Conservation (phyloP, 108 stramenopile species). For the Skeletonema menzelii region DNA sequence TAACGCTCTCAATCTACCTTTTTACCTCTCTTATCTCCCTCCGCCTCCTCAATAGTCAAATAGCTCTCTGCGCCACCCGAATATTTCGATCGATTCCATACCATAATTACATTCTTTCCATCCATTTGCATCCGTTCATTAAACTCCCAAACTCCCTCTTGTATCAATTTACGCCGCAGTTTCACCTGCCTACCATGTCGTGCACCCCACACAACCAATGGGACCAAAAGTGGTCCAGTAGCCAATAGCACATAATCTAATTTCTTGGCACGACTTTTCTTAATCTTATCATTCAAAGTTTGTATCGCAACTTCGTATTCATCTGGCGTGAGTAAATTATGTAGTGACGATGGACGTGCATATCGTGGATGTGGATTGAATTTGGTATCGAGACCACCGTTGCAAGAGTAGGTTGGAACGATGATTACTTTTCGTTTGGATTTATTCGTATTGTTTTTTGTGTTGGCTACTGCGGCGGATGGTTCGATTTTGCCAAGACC, state of each 20-base stretch:
- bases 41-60: conserved; percentile 44
- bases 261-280: conserved; percentile 46
- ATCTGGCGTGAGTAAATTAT: conserved; percentile 52
- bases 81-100: conserved; percentile 23
- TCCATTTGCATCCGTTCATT: conserved; percentile 49
- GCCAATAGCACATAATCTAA: conserved; percentile 55
- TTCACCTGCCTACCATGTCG: conserved; percentile 60
- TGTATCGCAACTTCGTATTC: conserved; percentile 63
- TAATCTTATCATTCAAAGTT: conserved; percentile 53
- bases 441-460: not conserved
- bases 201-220: conserved; percentile 72
- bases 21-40: conserved; percentile 2
- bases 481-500: conserved; percentile 44
- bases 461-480: not conserved
- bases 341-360: conserved; percentile 37
- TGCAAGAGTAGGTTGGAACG: conserved; percentile 47
- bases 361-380: conserved; percentile 34
- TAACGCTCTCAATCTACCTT: conserved; percentile 25
- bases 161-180: conserved; percentile 46
- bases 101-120: conserved; percentile 33
- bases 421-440: conserved; percentile 23
- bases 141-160: conserved; percentile 62
- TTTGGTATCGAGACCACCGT: conserved; percentile 46
- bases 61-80: conserved; percentile 34
- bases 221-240: conserved; percentile 63